A percentile compares a stretch with the other conserved stretches of the same genome.
phyloP scores from a whole-genome alignment of 2,329 filamentous ascomycete species.

The Cladosporium sp. region DNA sequence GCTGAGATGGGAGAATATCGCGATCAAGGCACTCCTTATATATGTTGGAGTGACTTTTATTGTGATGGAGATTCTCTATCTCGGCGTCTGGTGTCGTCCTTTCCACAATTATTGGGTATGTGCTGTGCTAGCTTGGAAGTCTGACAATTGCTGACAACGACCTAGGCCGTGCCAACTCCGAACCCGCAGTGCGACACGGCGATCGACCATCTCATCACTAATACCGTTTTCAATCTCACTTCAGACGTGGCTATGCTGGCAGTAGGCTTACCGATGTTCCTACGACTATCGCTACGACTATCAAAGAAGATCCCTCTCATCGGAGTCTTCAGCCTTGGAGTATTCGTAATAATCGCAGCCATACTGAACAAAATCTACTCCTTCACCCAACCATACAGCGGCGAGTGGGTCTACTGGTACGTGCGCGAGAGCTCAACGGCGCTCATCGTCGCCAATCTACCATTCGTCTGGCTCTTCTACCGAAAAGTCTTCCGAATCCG shows the following conservation, averaged over 20 bases:
- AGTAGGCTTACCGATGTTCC: constrained; percentile 43
- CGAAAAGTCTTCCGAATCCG: constrained; percentile 28
- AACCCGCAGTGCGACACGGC: constrained; percentile 39
- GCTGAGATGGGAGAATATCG: constrained; percentile 32
- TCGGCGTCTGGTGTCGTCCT: constrained; percentile 38
- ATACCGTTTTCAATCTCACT: constrained; percentile 41
- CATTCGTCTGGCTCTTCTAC: constrained; percentile 56
- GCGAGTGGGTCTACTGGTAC: constrained; percentile 58
- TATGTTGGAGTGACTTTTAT: constrained; percentile 34
- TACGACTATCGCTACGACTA: constrained; percentile 39
- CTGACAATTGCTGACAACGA: not conserved
- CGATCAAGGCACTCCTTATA: constrained; percentile 31
- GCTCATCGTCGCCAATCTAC: constrained; percentile 58
- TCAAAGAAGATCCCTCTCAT: constrained; percentile 52
- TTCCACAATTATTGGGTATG: constrained; percentile 36
- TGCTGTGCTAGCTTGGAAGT: not conserved
- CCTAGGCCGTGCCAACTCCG: constrained; percentile 23
- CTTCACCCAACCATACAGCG: constrained; percentile 53
- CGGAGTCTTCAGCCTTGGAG: constrained; percentile 54
- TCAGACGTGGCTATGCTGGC: constrained; percentile 43
- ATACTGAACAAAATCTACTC: constrained; percentile 60
- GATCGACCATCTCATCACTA: constrained; percentile 36
- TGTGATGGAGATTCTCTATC: constrained; percentile 38
- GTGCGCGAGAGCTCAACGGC: constrained; percentile 57
- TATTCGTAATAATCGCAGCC: constrained; percentile 54